Evolutionary conservation across 2,329 filamentous ascomycete genomes (phyloP).

Genomic region (Beauveria sp.): DNA sequence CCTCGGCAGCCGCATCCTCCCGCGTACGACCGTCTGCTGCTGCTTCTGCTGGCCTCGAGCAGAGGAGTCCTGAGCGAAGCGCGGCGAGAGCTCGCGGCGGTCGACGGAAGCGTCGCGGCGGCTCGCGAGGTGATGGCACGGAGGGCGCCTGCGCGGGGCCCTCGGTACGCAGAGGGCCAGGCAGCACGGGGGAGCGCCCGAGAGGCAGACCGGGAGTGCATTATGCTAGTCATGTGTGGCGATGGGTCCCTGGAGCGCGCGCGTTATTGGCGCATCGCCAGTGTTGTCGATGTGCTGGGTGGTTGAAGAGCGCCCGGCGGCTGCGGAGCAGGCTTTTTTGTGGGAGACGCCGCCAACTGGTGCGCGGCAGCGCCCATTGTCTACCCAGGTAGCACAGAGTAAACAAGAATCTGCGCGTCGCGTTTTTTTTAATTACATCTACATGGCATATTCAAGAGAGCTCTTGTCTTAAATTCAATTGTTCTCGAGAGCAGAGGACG

Average conservation of each 20-base stretch:
- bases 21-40: slow-evolving; percentile 17
- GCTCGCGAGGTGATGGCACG: background rate
- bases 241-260: background rate
- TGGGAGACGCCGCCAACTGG: background rate
- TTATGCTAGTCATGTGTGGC: background rate
- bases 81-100: background rate
- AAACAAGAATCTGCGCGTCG: background rate
- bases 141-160: background rate
- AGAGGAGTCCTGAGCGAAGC: no score
- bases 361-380: background rate
- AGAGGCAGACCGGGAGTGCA: background rate
- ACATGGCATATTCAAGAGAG: background rate
- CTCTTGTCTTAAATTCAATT: background rate
- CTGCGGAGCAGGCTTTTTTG: background rate
- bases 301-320: background rate
- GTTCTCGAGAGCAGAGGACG: background rate
- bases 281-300: background rate
- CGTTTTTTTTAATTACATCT: background rate
- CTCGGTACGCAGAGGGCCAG: background rate
- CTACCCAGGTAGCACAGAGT: no score
- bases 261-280: background rate
- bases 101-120: background rate
- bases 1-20: slow-evolving; percentile 30
- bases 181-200: background rate
- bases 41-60: background rate